These are phyloP conservation scores for Alternaria rosae DNA, from an alignment of 2,329 filamentous ascomycete species.

Conservation along the genomic window DNA sequence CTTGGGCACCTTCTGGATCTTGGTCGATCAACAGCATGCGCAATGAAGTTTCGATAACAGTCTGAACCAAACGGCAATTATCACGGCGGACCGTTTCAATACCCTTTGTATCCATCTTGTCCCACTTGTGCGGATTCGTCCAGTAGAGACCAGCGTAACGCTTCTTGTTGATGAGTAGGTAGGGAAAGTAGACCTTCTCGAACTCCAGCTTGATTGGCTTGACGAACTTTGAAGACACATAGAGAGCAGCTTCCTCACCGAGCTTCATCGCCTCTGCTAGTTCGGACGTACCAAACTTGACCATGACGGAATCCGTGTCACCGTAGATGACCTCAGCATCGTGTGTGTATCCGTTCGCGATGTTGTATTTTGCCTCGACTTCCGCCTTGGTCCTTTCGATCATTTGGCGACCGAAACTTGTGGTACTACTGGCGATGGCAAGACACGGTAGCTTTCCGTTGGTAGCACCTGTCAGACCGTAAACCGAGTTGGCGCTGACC, in stretches of 20 bases:
- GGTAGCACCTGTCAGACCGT: conserved; percentile 94
- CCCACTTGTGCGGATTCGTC: conserved; percentile 92
- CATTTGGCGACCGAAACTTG: conserved; percentile 97
- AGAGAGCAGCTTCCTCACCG: conserved; percentile 89
- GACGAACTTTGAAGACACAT: conserved; percentile 88
- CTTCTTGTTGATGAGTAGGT: conserved; percentile 99
- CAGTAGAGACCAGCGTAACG: conserved; percentile 97
- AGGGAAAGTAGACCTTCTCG: conserved; percentile 98
- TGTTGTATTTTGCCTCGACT: conserved; percentile 87
- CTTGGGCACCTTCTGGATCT: conserved; percentile 88
- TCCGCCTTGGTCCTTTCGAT: conserved; percentile 98
- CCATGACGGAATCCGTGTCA: conserved; percentile 99
- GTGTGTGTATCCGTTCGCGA: conserved; percentile 92
- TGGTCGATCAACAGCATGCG: conserved; percentile 95
- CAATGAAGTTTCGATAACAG: conserved; percentile 94
- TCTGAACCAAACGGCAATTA: conserved; percentile 94
- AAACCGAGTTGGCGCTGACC: conserved; percentile 96
- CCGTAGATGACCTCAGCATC: conserved; percentile 98
- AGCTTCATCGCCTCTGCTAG: conserved; percentile 90
- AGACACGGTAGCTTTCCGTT: conserved; percentile 95
- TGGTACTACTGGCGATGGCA: conserved; percentile 94
- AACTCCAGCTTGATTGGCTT: conserved; percentile 99
- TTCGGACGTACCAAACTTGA: conserved; percentile 93
- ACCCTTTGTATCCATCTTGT: conserved; percentile 99
- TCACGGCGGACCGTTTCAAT: conserved; percentile 98